A percentile compares a stretch with the other conserved stretches of the same genome.
These are phyloP conservation scores for Scutellaria galericulata DNA, from an alignment of 257 asterid species.

Conservation along the genomic window DNA sequence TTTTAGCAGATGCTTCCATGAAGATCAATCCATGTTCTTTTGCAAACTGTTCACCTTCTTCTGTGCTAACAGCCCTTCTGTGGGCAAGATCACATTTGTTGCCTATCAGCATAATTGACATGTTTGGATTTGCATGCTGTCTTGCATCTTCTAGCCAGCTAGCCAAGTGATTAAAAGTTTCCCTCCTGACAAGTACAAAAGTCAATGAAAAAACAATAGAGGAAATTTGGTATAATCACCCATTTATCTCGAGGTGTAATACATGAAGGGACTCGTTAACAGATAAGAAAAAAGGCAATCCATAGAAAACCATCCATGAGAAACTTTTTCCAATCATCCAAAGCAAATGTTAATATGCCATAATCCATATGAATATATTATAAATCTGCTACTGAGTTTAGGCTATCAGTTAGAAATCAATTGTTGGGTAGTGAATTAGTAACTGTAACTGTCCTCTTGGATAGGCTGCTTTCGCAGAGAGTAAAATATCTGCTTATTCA, in stretches of 20 bases:
- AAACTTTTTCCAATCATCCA: neutral
- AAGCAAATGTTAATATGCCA: neutral
- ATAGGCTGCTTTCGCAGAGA: conserved; percentile 24
- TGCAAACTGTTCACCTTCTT: conserved; percentile 73
- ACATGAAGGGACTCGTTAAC: conserved; percentile 4
- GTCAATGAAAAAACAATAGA: conserved; percentile 27
- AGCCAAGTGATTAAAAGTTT: conserved; percentile 67
- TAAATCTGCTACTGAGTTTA: conserved; percentile 8
- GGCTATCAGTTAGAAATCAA: conserved; percentile 8
- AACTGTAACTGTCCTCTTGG: conserved; percentile 16
- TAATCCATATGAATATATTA: neutral
- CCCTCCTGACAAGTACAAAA: conserved; percentile 53
- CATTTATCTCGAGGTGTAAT: conserved; percentile 7
- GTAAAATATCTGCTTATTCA: conserved; percentile 24
- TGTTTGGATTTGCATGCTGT: conserved; percentile 69
- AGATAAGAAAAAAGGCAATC: neutral
- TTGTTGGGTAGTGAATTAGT: conserved; percentile 10
- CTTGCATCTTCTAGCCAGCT: conserved; percentile 75
- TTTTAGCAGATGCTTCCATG: conserved; percentile 78
- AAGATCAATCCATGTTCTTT: conserved; percentile 66
- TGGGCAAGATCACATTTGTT: conserved; percentile 69
- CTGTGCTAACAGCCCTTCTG: conserved; percentile 70
- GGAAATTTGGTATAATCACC: neutral
- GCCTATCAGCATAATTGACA: conserved; percentile 64
- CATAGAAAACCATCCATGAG: neutral